phyloP scores from a whole-genome alignment of 495 filamentous ascomycete species.

The Penicillium alfredii region DNA sequence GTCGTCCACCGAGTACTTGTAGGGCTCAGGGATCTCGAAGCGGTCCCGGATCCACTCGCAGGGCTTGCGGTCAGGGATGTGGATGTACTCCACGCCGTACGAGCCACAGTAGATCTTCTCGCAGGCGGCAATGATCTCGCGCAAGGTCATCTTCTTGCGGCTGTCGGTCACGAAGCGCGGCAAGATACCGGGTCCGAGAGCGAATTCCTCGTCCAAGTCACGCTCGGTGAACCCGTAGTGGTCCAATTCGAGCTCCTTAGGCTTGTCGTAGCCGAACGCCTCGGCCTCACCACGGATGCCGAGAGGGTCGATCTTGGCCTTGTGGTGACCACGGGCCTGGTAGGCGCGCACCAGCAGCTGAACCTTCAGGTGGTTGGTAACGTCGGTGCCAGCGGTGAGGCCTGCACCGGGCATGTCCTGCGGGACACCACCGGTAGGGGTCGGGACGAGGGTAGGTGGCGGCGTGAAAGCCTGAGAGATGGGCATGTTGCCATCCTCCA shows the following conservation, averaged over 20 bases:
- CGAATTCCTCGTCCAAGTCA: conserved; percentile 89
- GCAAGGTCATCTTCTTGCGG: conserved; percentile 90
- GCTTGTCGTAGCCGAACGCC: conserved; percentile 79
- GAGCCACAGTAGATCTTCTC: conserved; percentile 95
- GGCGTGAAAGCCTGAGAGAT: conserved; percentile 94
- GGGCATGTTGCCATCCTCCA: conserved; percentile 96
- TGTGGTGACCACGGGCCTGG: conserved; percentile 96
- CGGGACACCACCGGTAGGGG: conserved; percentile 71
- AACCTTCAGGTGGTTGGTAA: conserved; percentile 96
- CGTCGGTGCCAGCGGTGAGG: conserved; percentile 68
- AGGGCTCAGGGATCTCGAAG: conserved; percentile 87
- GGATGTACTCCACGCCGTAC: conserved; percentile 96
- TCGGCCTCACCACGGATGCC: conserved; percentile 83
- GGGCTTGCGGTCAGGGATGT: conserved; percentile 94
- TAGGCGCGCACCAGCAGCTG: conserved; percentile 94
- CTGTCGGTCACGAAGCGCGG: conserved; percentile 84
- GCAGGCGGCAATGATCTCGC: conserved; percentile 89
- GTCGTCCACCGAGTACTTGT: conserved; percentile 93
- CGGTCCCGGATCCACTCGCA: conserved; percentile 97
- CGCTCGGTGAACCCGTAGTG: conserved; percentile 93
- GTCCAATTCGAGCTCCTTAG: conserved; percentile 86
- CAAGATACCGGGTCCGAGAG: conserved; percentile 88
- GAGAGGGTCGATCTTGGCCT: conserved; percentile 93
- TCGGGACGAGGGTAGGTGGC: conserved; percentile 83
- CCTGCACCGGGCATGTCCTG: conserved; percentile 64